phyloP scores from a whole-genome alignment of 202 grass and related monocot species.

The Tripidium arundinaceum region DNA sequence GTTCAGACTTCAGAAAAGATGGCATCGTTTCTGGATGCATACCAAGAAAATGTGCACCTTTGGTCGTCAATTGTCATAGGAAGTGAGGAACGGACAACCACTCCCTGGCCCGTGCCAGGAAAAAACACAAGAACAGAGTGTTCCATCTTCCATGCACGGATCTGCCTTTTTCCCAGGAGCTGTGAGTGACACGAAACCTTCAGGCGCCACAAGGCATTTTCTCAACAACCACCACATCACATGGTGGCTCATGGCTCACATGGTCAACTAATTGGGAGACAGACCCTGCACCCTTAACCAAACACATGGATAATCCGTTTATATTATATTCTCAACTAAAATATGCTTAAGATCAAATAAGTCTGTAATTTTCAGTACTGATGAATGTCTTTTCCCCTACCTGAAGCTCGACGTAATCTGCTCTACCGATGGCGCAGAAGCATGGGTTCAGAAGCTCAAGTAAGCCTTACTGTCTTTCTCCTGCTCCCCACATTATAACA shows the following conservation, averaged over 20 bases:
- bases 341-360: neutral
- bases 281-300: neutral
- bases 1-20: slow-evolving; percentile 38
- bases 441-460: slow-evolving; percentile 68
- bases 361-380: neutral
- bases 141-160: neutral
- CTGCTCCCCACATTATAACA: neutral
- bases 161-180: slow-evolving; percentile 2
- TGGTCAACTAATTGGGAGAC: slow-evolving; percentile 13
- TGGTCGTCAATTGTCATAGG: neutral
- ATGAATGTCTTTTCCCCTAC: neutral
- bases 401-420: slow-evolving; percentile 58
- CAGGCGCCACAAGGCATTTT: neutral
- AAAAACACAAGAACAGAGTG: slow-evolving; percentile 10
- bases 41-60: neutral
- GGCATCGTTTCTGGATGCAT: slow-evolving; percentile 25
- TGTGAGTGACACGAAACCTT: neutral
- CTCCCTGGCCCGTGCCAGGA: slow-evolving; percentile 12
- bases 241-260: slow-evolving; percentile 3
- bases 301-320: neutral
- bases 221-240: slow-evolving; percentile 29
- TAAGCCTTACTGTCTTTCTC: slow-evolving; percentile 8
- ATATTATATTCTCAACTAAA: neutral
- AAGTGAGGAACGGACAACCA: neutral
- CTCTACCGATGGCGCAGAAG: slow-evolving; percentile 54